A percentile compares a stretch with the other conserved stretches of the same genome.
These are phyloP conservation scores for Populus hybrid DNA, from an alignment of 441 rosid species.

Conservation along the genomic window DNA sequence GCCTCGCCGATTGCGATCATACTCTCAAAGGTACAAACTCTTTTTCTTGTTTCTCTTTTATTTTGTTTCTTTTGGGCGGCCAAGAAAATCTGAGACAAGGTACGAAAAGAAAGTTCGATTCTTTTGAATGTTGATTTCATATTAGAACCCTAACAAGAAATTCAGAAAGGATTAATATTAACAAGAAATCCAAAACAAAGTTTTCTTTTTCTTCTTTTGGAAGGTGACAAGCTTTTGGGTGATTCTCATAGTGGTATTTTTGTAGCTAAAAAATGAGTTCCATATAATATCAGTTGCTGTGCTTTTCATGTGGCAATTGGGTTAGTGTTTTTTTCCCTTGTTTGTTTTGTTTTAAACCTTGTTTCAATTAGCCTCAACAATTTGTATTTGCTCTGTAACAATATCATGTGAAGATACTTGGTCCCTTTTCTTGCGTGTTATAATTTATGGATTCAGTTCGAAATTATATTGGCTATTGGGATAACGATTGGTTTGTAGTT, in stretches of 20 bases:
- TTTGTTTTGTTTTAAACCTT: background rate
- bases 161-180: background rate
- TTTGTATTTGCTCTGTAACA: background rate
- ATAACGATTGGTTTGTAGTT: background rate
- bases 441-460: background rate
- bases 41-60: background rate
- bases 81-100: background rate
- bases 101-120: background rate
- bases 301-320: background rate
- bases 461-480: background rate
- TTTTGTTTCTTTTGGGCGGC: slow-evolving; percentile 4
- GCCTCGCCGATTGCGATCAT: background rate
- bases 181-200: too few species aligned
- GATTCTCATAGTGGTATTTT: too few species aligned
- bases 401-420: background rate
- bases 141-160: background rate
- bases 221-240: too few species aligned
- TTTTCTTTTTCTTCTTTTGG: too few species aligned
- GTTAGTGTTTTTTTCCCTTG: background rate
- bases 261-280: too few species aligned
- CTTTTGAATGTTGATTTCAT: background rate
- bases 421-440: background rate
- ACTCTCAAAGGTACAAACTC: slow-evolving; percentile 10
- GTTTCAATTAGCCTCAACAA: background rate
- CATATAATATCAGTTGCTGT: too few species aligned